Evolutionary conservation across 169 alveolate species (phyloP).

Genomic region (Blepharisma undulans): DNA sequence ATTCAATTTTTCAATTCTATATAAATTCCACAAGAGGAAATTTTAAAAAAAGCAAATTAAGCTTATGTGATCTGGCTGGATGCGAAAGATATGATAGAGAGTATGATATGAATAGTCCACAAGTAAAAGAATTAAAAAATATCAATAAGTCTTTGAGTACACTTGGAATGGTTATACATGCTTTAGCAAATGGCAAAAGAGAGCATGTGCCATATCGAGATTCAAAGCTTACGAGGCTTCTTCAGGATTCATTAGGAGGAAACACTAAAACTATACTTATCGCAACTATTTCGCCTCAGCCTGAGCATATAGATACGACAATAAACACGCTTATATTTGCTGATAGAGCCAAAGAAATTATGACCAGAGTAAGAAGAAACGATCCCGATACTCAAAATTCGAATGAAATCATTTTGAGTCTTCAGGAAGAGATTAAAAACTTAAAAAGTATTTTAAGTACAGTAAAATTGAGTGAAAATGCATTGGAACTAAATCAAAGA

Average conservation of each 20-base stretch:
- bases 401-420: constrained; percentile 41
- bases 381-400: constrained; percentile 47
- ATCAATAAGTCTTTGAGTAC: constrained; percentile 68
- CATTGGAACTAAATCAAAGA: constrained; percentile 49
- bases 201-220: constrained; percentile 44
- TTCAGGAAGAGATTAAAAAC: constrained; percentile 61
- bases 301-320: constrained; percentile 54
- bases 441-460: constrained; percentile 49
- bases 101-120: constrained; percentile 58
- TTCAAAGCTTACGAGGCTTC: constrained; percentile 41
- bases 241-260: constrained; percentile 77
- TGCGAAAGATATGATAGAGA: constrained; percentile 68
- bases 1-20: constrained; percentile 84
- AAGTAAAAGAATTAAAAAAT: constrained; percentile 61
- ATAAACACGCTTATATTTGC: constrained; percentile 69
- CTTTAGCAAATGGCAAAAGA: constrained; percentile 45
- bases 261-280: constrained; percentile 72
- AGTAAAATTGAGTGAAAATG: constrained; percentile 27
- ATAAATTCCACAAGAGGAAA: constrained; percentile 54
- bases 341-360: constrained; percentile 61
- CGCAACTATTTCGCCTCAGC: constrained; percentile 61
- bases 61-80: constrained; percentile 82
- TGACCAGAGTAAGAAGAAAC: constrained; percentile 52
- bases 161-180: constrained; percentile 72
- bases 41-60: constrained; percentile 68